Conservation (phyloP, 495 filamentous ascomycete species). For the Sordaria brevicollis region DNA sequence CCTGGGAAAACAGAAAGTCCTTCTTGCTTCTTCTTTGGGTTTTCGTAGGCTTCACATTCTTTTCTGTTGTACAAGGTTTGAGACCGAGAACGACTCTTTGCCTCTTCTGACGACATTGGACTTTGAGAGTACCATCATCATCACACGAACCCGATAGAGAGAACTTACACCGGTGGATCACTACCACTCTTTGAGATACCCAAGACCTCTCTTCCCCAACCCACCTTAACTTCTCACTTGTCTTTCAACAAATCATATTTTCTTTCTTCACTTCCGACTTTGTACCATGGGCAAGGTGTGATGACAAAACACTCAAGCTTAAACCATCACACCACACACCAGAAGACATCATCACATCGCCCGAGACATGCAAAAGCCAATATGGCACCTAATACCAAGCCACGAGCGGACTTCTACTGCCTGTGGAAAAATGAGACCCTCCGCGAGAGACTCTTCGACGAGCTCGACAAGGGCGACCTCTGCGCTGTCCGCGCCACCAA, state of each 20-base stretch:
- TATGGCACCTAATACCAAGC: conserved; percentile 30
- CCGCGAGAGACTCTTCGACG: conserved; percentile 39
- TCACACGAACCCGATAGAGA: background rate
- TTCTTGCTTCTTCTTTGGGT: background rate
- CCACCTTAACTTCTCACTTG: background rate
- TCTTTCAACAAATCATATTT: background rate
- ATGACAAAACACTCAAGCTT: background rate
- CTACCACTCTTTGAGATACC: background rate
- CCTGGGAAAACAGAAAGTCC: background rate
- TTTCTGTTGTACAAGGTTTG: background rate
- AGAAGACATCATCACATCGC: background rate
- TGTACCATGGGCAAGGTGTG: background rate
- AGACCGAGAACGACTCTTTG: background rate
- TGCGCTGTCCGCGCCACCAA: conserved; percentile 39
- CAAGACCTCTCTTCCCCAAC: background rate
- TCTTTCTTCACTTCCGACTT: background rate
- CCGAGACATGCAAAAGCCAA: conserved; percentile 31
- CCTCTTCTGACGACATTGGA: background rate
- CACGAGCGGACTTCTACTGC: conserved; percentile 36
- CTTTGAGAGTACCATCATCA: background rate
- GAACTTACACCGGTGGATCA: background rate
- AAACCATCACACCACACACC: background rate
- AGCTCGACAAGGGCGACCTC: conserved; percentile 39
- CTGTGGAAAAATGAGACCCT: conserved; percentile 43
- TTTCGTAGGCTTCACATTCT: background rate